Evolutionary conservation across 1,284 basidiomycete genomes (phyloP).

Genomic region (Stygiomarasmius scandens): DNA sequence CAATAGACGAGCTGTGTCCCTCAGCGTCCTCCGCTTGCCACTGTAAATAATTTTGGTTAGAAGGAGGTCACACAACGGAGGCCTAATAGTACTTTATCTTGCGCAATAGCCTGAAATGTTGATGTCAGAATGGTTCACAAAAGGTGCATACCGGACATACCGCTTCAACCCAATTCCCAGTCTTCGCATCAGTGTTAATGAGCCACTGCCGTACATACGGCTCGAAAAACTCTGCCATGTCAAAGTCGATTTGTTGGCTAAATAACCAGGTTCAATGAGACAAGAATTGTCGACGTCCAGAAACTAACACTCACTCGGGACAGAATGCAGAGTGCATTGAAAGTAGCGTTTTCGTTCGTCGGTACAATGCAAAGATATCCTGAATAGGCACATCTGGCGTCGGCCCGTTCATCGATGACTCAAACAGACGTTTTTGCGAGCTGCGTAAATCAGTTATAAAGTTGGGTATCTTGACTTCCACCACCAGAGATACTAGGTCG

Average conservation of each 20-base stretch:
- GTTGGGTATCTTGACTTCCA: conserved; percentile 75
- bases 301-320: conserved; percentile 56
- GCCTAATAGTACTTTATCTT: conserved; percentile 73
- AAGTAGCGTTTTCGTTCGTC: conserved; percentile 71
- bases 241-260: conserved; percentile 64
- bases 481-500: conserved; percentile 80
- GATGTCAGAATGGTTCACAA: conserved; percentile 9
- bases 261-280: conserved; percentile 3
- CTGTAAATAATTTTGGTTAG: conserved; percentile 39
- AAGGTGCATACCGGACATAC: conserved; percentile 46
- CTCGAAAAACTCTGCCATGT: conserved; percentile 80
- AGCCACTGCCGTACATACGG: conserved; percentile 92
- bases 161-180: conserved; percentile 91
- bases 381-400: conserved; percentile 82
- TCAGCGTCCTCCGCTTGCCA: conserved; percentile 85
- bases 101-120: conserved; percentile 70
- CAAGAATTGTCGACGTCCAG: background rate
- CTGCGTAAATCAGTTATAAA: conserved; percentile 79
- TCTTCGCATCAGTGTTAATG: conserved; percentile 87
- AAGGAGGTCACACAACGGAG: conserved; percentile 3
- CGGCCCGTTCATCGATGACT: conserved; percentile 78
- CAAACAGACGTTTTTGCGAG: conserved; percentile 70
- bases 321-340: conserved; percentile 85
- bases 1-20: conserved; percentile 93
- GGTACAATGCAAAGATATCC: conserved; percentile 87